These are phyloP conservation scores for Immersiella caudata DNA, from an alignment of 495 filamentous ascomycete genomes.

Conservation along the genomic window DNA sequence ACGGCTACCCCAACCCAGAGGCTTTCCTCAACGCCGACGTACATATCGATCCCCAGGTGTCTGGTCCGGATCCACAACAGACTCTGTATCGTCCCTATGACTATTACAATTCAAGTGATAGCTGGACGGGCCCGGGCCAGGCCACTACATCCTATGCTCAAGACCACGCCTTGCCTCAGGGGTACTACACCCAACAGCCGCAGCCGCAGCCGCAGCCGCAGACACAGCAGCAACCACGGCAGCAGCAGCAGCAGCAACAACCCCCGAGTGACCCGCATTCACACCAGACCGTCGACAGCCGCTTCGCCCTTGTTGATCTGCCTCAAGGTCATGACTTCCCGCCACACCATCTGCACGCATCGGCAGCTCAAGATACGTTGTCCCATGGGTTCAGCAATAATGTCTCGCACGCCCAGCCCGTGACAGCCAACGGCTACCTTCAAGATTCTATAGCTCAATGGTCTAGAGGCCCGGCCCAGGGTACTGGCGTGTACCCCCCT, in stretches of 20 bases:
- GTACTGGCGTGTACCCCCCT: conserved; percentile 22
- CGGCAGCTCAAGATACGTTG: conserved; percentile 23
- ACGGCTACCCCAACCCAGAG: conserved; percentile 28
- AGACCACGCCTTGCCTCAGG: conserved; percentile 22
- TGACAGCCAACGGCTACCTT: conserved; percentile 25
- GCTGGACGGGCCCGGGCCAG: conserved; percentile 27
- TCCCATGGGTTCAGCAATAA: conserved; percentile 23
- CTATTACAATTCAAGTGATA: conserved; percentile 24
- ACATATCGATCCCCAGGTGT: conserved; percentile 30
- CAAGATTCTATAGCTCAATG: conserved; percentile 29
- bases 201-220: conserved; percentile 10
- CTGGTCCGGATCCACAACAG: conserved; percentile 25
- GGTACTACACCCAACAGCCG: conserved; percentile 16
- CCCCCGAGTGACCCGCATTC: conserved; percentile 17
- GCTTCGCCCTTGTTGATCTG: conserved; percentile 29
- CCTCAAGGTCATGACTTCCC: conserved; percentile 23
- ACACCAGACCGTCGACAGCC: conserved; percentile 25
- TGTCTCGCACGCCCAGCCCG: conserved; percentile 7
- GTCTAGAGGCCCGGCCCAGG: conserved; percentile 22
- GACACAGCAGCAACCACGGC: conserved; percentile 2
- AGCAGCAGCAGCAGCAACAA: conserved; percentile 22
- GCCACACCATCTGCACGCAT: conserved; percentile 23
- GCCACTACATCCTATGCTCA: conserved; percentile 26
- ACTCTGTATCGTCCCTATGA: conserved; percentile 27
- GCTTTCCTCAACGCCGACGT: conserved; percentile 21